phyloP scores from a whole-genome alignment of 1,284 basidiomycete genomes.

The Xerocomus minutiporus region DNA sequence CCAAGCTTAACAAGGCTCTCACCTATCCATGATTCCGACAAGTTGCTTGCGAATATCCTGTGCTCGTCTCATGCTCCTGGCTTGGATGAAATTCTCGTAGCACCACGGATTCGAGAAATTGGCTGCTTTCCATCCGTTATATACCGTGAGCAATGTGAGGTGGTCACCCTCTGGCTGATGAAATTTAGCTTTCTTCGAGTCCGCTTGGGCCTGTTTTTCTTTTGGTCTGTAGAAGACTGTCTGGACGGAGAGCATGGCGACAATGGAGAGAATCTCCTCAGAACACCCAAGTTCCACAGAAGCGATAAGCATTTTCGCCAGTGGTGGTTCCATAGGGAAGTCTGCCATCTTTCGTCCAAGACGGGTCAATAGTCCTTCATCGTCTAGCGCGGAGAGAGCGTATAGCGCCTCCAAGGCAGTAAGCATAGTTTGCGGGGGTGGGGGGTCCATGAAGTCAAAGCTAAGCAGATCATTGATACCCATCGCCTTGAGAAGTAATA shows the following conservation, averaged over 20 bases:
- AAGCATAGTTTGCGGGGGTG: conserved; percentile 92
- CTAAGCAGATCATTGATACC: conserved; percentile 97
- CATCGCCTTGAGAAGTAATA: conserved; percentile 97
- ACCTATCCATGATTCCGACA: conserved; percentile 98
- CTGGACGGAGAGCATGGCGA: conserved; percentile 96
- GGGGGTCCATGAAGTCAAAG: conserved; percentile 99
- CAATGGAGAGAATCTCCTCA: conserved; percentile 94
- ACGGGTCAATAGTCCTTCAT: conserved; percentile 92
- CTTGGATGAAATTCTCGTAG: conserved; percentile 97
- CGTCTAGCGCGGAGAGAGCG: conserved; percentile 92
- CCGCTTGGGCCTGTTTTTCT: conserved; percentile 98
- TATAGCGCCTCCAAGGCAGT: conserved; percentile 93
- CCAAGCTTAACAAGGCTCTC: conserved; percentile 28
- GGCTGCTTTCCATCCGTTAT: conserved; percentile 96
- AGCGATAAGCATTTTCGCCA: conserved; percentile 99
- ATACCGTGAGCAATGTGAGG: conserved; percentile 91
- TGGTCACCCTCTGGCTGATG: conserved; percentile 98
- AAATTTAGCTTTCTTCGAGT: conserved; percentile 98
- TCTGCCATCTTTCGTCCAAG: conserved; percentile 99
- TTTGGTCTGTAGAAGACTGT: conserved; percentile 97
- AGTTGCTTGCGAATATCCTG: conserved; percentile 97
- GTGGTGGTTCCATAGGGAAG: conserved; percentile 94
- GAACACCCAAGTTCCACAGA: conserved; percentile 96
- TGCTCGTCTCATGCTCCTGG: conserved; percentile 93
- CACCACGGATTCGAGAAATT: conserved; percentile 98